phyloP scores from a whole-genome alignment of 1,139 yeast genomes.

The Blastobotrys petasosporus region DNA sequence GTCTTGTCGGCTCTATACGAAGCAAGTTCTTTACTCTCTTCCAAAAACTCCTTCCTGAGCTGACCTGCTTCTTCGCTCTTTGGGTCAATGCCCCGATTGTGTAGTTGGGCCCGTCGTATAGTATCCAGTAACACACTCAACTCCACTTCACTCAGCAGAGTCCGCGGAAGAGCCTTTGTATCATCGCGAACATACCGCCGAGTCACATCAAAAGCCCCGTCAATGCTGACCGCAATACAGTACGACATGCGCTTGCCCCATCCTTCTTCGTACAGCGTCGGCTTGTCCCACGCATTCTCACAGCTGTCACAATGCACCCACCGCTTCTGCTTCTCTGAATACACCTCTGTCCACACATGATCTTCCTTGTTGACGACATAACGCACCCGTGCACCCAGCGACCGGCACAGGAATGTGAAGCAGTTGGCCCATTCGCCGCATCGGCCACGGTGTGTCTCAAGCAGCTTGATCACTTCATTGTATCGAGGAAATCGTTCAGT shows the following conservation, averaged over 20 bases:
- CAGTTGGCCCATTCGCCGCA: conserved; percentile 97
- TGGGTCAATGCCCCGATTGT: conserved; percentile 11
- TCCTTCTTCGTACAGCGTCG: conserved; percentile 66
- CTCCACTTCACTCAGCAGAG: conserved; percentile 39
- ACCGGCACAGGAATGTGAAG: conserved; percentile 61
- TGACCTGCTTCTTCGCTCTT: conserved; percentile 26
- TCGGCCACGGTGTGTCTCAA: conserved; percentile 63
- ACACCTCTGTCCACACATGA: conserved; percentile 95
- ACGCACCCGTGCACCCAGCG: conserved; percentile 59
- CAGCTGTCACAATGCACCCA: conserved; percentile 90
- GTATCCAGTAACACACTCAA: conserved; percentile 37
- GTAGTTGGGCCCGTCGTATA: conserved; percentile 33
- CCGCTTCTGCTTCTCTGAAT: conserved; percentile 49
- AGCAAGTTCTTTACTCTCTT: conserved; percentile 38
- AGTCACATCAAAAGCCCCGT: conserved; percentile 65
- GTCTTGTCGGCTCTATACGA: conserved; percentile 18
- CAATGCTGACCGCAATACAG: conserved; percentile 53
- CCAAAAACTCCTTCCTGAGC: conserved; percentile 27
- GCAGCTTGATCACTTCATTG: conserved; percentile 56
- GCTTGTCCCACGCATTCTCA: conserved; percentile 80
- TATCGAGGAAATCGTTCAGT: conserved; percentile 66
- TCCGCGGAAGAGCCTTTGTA: conserved; percentile 48
- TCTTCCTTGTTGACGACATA: conserved; percentile 88
- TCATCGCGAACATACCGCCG: conserved; percentile 55
- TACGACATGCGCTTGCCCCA: conserved; percentile 96